Percentiles rank a stretch among this genome's conserved stretches.
These are phyloP conservation scores for Candida oleophila DNA, from an alignment of 805 yeast species.

Conservation along the genomic window DNA sequence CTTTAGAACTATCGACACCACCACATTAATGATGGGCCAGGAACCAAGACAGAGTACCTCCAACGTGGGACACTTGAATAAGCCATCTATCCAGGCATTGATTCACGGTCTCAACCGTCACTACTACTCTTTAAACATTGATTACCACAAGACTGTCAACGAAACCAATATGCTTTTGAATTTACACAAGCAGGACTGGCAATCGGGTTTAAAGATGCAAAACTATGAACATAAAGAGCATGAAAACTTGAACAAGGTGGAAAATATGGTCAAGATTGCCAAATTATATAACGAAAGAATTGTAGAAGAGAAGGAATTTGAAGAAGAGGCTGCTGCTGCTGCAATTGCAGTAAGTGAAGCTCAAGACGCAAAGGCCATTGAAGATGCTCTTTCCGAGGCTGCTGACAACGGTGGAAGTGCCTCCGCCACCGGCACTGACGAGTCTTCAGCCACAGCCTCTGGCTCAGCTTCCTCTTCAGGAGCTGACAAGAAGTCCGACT, in stretches of 20 bases:
- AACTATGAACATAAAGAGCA: conserved; percentile 79
- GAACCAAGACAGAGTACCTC: conserved; percentile 98
- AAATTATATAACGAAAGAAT: conserved; percentile 86
- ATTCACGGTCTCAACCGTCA: conserved; percentile 97
- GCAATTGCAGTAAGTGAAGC: neutral
- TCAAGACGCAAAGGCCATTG: neutral
- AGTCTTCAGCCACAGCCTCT: neutral
- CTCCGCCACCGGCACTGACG: neutral
- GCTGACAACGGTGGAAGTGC: neutral
- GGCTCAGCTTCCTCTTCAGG: neutral
- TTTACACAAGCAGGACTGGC: conserved; percentile 94
- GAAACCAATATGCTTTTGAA: conserved; percentile 94
- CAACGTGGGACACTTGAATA: conserved; percentile 90
- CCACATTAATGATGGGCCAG: conserved; percentile 88
- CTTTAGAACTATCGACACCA: conserved; percentile 86
- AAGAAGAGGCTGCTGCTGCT: conserved; percentile 36
- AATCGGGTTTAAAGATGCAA: conserved; percentile 77
- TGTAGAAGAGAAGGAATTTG: conserved; percentile 84
- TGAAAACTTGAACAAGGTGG: conserved; percentile 68
- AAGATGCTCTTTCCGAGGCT: neutral
- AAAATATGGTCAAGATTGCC: conserved; percentile 84
- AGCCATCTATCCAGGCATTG: conserved; percentile 94
- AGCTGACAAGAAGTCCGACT: neutral
- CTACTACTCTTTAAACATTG: conserved; percentile 92
- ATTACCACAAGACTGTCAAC: conserved; percentile 85